Evolutionary conservation across 345 rosid species (phyloP).

Genomic region (Abelmoschus esculentus): DNA sequence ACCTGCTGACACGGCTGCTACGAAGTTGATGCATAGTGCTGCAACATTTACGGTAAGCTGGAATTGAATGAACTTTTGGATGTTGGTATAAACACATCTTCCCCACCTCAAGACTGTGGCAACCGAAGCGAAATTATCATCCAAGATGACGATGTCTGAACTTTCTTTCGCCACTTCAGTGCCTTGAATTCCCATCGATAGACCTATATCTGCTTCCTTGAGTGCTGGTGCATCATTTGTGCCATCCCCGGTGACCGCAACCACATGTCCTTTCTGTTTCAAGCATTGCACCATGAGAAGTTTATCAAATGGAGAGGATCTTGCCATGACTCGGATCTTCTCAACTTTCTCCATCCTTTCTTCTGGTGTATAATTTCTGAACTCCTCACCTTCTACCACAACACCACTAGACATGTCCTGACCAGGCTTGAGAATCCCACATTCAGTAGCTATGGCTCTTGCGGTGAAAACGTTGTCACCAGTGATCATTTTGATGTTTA

Average conservation of each 20-base stretch:
- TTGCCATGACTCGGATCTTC: neutral
- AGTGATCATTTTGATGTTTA: slow-evolving; percentile 1
- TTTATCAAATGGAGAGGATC: slow-evolving; percentile 2
- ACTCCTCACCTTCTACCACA: slow-evolving; percentile 3
- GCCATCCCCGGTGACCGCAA: slow-evolving; percentile 3
- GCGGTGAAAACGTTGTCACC: neutral
- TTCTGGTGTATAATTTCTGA: neutral
- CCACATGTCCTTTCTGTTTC: neutral
- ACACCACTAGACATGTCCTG: neutral
- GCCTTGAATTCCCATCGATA: slow-evolving; percentile 5
- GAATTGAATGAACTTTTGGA: slow-evolving; percentile 6
- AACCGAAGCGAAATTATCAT: neutral
- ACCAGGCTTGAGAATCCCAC: slow-evolving; percentile 1
- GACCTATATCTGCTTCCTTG: slow-evolving; percentile 3
- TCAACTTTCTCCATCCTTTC: slow-evolving; percentile 3
- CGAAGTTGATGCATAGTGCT: slow-evolving; percentile 2
- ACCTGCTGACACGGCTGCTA: neutral
- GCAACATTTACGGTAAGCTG: neutral
- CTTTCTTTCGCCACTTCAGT: slow-evolving; percentile 5
- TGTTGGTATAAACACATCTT: neutral
- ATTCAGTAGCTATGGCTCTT: slow-evolving; percentile 5
- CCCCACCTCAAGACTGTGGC: neutral
- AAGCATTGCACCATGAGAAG: slow-evolving; percentile 6
- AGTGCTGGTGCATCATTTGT: slow-evolving; percentile 7
- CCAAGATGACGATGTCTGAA: slow-evolving; percentile 3